Base-by-base conservation (phyloP, 345 rosid genomes). In the Citrus maxima region DNA sequence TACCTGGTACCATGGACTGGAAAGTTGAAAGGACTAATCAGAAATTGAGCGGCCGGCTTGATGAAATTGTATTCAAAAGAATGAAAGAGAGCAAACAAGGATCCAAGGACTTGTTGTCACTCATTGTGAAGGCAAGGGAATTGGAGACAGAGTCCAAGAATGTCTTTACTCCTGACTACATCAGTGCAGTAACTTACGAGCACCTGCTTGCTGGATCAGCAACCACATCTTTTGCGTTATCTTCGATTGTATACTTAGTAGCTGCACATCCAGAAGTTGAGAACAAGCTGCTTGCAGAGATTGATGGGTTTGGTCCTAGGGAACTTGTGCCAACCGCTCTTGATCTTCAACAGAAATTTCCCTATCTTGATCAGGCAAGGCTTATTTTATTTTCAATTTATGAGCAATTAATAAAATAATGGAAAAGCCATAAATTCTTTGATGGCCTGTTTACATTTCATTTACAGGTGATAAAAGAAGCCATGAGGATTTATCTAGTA, bases 201-300 rank as follows among this genome's bases (percentile, higher is more conserved):
- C 99, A 95, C 75, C 91, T 95, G 70, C 95, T 95, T 78, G 98
- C 98, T 51, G 98, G 99, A 22, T 95, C 99, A 10, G 90, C 93
- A 16, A 95, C 99, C 7, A 93, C 96, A 22, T 66, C 95, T 10
- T 95, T 95, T 80, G 92, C 99, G 1, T 56, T 93, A 73, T 93
- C 98, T 54, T 87, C 94, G 3, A 77, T 85, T 78, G 80, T 93
- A 3, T 93, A 93, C 87, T 85, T 95, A 46, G 92, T 92, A 46
- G 82, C 95, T 34, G 90, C 87, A 74, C 95, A 95, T 84, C 89
- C 80, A 0, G 88, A 91, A 70, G 96, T 91, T 37, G 96, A 93
- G 88, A 84, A 86, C 80, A 86, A 82, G 83, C 46, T 95, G 76
- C 86, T 92, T 35, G 87, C 87, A 30, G 97, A 93, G 79, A 91